Evolutionary conservation across 352 stramenopile genomes (phyloP).

Genomic region (Pilasporangium apinafurcum): DNA sequence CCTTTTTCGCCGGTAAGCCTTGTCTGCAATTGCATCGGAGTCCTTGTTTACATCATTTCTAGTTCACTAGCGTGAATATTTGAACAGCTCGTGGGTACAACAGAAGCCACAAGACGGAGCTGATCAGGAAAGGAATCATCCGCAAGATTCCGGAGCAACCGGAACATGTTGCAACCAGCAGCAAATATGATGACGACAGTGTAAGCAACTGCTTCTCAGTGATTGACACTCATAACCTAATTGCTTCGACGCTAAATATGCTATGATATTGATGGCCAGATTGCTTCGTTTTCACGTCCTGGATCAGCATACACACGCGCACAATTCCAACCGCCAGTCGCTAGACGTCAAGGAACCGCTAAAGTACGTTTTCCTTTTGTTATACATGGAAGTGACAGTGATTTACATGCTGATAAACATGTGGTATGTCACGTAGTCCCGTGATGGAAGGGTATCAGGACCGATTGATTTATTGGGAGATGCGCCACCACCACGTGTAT

Average conservation of each 20-base stretch:
- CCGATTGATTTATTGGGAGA: slow-evolving; percentile 62
- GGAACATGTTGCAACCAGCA: slow-evolving; percentile 21
- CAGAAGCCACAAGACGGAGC: slow-evolving; percentile 47
- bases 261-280: slow-evolving; percentile 27
- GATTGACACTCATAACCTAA: no score
- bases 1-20: slow-evolving; percentile 58
- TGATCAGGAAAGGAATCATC: slow-evolving; percentile 58
- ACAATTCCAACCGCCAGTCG: slow-evolving; percentile 45
- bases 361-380: slow-evolving; percentile 22
- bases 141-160: slow-evolving; percentile 53
- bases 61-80: neutral
- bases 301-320: slow-evolving; percentile 65
- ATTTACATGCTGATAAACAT: neutral
- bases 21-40: neutral
- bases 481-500: slow-evolving; percentile 17
- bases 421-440: slow-evolving; percentile 22
- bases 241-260: no score
- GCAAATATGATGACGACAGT: slow-evolving; percentile 25
- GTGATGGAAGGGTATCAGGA: slow-evolving; percentile 24
- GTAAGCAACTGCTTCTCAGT: neutral
- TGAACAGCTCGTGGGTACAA: slow-evolving; percentile 32
- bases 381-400: no score
- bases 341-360: slow-evolving; percentile 28
- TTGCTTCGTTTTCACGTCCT: slow-evolving; percentile 68
- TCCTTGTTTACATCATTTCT: neutral